These are phyloP conservation scores for Diaporthe ilicicola DNA, from an alignment of 2,329 filamentous ascomycete genomes.

Conservation along the genomic window DNA sequence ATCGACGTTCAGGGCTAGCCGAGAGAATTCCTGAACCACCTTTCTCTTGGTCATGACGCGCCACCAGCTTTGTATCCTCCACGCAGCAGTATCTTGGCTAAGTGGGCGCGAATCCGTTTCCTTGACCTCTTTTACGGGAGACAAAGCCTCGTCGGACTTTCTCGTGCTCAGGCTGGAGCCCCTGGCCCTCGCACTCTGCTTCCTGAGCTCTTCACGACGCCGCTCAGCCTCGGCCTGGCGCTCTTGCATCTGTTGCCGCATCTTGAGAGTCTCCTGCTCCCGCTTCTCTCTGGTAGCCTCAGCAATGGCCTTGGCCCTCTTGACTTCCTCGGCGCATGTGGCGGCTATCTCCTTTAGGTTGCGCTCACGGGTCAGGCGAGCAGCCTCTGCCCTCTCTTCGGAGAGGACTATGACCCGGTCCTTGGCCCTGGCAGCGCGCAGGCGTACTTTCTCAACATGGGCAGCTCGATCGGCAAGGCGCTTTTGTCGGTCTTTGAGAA, in stretches of 20 bases:
- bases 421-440: conserved; percentile 78
- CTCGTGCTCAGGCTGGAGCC: conserved; percentile 46
- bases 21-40: conserved; percentile 71
- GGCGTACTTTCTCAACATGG: conserved; percentile 83
- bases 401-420: conserved; percentile 71
- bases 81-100: conserved; percentile 68
- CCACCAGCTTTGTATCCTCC: conserved; percentile 77
- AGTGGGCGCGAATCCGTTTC: conserved; percentile 57
- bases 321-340: conserved; percentile 83
- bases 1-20: conserved; percentile 74
- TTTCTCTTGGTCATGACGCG: conserved; percentile 64
- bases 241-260: conserved; percentile 81
- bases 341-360: conserved; percentile 85
- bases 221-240: conserved; percentile 80
- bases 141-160: conserved; percentile 58
- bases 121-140: conserved; percentile 59
- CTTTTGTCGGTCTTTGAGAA: conserved; percentile 82
- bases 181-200: conserved; percentile 62
- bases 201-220: conserved; percentile 71
- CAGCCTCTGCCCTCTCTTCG: conserved; percentile 80
- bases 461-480: conserved; percentile 81
- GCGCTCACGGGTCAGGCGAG: conserved; percentile 79
- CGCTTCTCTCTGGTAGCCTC: conserved; percentile 84
- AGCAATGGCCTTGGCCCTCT: conserved; percentile 82
- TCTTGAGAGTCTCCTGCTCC: conserved; percentile 74